phyloP scores from a whole-genome alignment of 805 yeast genomes.

The Wickerhamiella dianesei region DNA sequence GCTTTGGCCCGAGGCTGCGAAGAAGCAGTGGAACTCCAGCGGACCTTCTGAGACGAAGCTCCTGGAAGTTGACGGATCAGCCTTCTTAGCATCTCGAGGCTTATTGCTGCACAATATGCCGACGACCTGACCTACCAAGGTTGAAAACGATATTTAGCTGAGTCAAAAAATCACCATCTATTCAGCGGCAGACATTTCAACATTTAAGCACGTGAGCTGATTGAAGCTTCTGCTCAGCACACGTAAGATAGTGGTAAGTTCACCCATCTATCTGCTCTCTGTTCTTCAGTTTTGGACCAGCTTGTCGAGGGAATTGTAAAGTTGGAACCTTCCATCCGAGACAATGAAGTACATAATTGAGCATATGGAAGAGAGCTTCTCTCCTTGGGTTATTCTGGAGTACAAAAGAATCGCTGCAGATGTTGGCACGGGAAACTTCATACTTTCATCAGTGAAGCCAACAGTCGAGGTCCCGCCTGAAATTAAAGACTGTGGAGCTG shows the following conservation, averaged over 20 bases:
- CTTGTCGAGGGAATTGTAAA: no score
- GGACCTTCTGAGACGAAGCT: background rate
- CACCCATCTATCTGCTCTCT: no score
- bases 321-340: no score
- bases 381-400: slow-evolving; percentile 89
- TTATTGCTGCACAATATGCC: background rate
- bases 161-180: background rate
- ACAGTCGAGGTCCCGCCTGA: slow-evolving; percentile 55
- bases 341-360: slow-evolving; percentile 68
- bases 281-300: no score
- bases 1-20: background rate
- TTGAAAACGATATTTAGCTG: background rate
- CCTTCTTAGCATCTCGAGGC: background rate
- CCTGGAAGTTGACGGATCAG: background rate
- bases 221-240: no score
- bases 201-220: no score
- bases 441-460: slow-evolving; percentile 62
- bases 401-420: slow-evolving; percentile 72
- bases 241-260: no score
- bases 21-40: background rate
- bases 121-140: background rate
- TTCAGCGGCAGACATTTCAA: no score
- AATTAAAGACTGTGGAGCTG: slow-evolving; percentile 24
- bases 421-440: slow-evolving; percentile 62
- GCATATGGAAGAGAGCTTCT: slow-evolving; percentile 95